phyloP scores from a whole-genome alignment of 129 eudicot genomes.

The Tanacetum coccineum region DNA sequence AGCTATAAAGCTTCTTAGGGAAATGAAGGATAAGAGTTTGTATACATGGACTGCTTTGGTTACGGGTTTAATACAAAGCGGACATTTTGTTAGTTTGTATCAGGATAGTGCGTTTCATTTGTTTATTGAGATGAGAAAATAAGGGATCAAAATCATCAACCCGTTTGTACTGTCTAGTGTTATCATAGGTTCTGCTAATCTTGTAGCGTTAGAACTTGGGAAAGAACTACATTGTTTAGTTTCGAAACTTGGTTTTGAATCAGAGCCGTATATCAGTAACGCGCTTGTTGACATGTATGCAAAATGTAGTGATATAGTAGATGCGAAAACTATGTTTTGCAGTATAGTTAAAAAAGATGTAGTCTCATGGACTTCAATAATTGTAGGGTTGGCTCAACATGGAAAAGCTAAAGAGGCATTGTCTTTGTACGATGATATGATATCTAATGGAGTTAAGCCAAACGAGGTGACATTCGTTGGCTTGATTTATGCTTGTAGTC shows the following conservation, averaged over 20 bases:
- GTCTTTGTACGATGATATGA: constrained; percentile 60
- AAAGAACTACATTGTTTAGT: constrained; percentile 70
- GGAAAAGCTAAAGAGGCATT: constrained; percentile 75
- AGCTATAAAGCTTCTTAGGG: no score
- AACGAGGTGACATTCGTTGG: constrained; percentile 82
- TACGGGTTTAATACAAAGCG: no score
- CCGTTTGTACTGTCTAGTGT: no score
- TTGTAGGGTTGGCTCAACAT: constrained; percentile 87
- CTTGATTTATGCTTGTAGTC: constrained; percentile 82
- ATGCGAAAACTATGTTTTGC: constrained; percentile 25
- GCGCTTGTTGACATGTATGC: constrained; percentile 83
- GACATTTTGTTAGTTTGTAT: no score
- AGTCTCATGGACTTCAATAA: constrained; percentile 90
- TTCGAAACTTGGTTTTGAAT: constrained; percentile 42
- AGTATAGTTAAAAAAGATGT: constrained; percentile 45
- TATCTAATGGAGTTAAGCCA: constrained; percentile 48
- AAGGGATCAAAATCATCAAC: no score
- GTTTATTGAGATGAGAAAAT: no score
- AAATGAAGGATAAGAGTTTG: no score
- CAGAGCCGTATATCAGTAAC: constrained; percentile 39
- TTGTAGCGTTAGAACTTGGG: constrained; percentile 61
- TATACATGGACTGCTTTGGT: no score
- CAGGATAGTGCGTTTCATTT: no score
- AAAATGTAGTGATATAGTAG: constrained; percentile 48
- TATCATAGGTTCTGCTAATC: constrained; percentile 67